These are phyloP conservation scores for Aschersonia sp. DNA, from an alignment of 2,329 filamentous ascomycete genomes.

Conservation along the genomic window DNA sequence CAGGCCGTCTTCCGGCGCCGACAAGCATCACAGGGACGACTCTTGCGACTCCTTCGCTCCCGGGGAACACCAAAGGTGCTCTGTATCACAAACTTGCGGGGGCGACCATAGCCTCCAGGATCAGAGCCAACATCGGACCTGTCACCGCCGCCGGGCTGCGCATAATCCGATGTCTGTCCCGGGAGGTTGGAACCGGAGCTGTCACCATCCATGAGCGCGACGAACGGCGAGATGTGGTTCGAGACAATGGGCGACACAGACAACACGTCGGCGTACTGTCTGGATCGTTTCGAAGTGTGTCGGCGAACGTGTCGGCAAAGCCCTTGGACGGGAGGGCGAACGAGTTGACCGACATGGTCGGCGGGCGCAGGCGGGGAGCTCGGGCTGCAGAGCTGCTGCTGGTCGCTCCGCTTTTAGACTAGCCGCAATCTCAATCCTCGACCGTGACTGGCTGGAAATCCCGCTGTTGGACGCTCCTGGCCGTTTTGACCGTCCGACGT, in stretches of 20 bases:
- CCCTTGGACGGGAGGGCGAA: slow-evolving; percentile 1
- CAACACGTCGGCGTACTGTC: slow-evolving; percentile 5
- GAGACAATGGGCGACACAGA: slow-evolving; percentile 4
- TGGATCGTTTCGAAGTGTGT: slow-evolving; percentile 4
- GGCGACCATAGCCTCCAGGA: slow-evolving; percentile 1
- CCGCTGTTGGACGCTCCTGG: background rate
- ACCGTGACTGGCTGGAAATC: slow-evolving; percentile 1
- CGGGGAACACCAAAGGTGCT: slow-evolving; percentile 25
- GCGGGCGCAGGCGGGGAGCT: background rate
- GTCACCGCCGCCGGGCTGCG: background rate
- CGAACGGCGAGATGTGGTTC: slow-evolving; percentile 1
- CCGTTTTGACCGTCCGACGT: background rate
- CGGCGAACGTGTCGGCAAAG: slow-evolving; percentile 6
- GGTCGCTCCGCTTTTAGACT: slow-evolving; percentile 1
- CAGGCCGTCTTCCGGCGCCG: slow-evolving; percentile 31
- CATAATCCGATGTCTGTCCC: slow-evolving; percentile 1
- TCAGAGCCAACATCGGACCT: slow-evolving; percentile 2
- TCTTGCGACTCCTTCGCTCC: slow-evolving; percentile 28
- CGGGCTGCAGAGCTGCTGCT: background rate
- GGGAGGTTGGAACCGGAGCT: slow-evolving; percentile 1
- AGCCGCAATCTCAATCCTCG: background rate
- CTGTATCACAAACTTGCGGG: slow-evolving; percentile 25
- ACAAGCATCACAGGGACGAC: slow-evolving; percentile 30
- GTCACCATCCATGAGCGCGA: slow-evolving; percentile 5
- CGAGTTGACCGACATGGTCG: slow-evolving; percentile 4